Evolutionary conservation across 2,329 filamentous ascomycete genomes (phyloP).

Genomic region (Drechslerella stenobrocha): DNA sequence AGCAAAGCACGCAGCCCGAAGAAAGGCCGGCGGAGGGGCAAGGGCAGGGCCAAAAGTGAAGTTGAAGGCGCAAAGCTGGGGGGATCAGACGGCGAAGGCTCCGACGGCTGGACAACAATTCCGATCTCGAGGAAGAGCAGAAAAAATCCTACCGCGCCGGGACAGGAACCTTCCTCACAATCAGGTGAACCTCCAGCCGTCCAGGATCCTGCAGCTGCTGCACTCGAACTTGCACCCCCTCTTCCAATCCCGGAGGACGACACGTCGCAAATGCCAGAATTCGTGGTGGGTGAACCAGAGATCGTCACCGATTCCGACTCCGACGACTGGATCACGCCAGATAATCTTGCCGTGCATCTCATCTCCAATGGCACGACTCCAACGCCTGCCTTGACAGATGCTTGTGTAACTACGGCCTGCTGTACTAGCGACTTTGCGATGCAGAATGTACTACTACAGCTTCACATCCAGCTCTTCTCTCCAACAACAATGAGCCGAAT

Average conservation of each 20-base stretch:
- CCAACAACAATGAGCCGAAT: slow-evolving; percentile 71
- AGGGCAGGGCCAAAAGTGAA: not conserved
- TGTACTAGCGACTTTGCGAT: slow-evolving; percentile 96
- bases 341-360: slow-evolving; percentile 80
- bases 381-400: slow-evolving; percentile 59
- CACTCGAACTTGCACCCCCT: not conserved
- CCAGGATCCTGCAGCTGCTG: not conserved
- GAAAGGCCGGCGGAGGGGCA: slow-evolving; percentile 12
- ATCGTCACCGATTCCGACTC: slow-evolving; percentile 58
- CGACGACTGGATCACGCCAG: slow-evolving; percentile 80
- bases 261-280: slow-evolving; percentile 1
- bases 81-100: not conserved
- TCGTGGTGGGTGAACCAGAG: slow-evolving; percentile 50
- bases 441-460: slow-evolving; percentile 93
- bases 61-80: not conserved
- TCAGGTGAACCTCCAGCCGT: not conserved
- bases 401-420: slow-evolving; percentile 79
- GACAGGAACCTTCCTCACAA: not conserved
- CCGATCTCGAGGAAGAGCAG: slow-evolving; percentile 15
- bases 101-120: slow-evolving; percentile 30
- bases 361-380: slow-evolving; percentile 50
- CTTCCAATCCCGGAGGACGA: not conserved
- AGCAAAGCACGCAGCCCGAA: slow-evolving; percentile 8
- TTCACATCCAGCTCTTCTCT: slow-evolving; percentile 88
- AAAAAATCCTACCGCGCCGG: not conserved